phyloP scores from a whole-genome alignment of 1,284 basidiomycete genomes.

The Coniophora puteana region DNA sequence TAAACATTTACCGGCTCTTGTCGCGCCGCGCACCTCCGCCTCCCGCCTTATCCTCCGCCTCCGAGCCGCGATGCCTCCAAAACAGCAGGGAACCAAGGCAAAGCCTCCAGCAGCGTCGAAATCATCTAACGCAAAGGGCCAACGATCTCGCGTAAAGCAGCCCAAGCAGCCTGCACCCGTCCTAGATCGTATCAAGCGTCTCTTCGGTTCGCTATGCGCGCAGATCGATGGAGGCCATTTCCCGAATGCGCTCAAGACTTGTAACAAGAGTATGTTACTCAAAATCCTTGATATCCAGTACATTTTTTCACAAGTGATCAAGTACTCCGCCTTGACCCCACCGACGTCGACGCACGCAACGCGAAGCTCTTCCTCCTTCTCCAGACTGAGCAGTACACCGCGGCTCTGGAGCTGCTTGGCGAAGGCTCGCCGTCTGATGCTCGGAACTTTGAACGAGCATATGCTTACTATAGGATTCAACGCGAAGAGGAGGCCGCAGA shows the following conservation, averaged over 20 bases:
- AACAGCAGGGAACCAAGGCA: no score
- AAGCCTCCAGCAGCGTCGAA: conserved; percentile 4
- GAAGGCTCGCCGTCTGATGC: conserved; percentile 23
- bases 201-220: conserved; percentile 76
- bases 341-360: conserved; percentile 67
- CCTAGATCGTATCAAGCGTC: conserved; percentile 61
- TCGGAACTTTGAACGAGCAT: conserved; percentile 70
- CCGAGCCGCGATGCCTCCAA: conserved; percentile 19
- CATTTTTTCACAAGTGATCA: conserved; percentile 1
- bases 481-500: conserved; percentile 62
- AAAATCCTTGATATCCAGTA: conserved; percentile 7
- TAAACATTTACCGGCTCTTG: conserved; percentile 21
- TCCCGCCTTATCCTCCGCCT: neutral
- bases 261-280: conserved; percentile 73
- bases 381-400: conserved; percentile 75
- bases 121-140: conserved; percentile 8
- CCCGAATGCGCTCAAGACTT: conserved; percentile 80
- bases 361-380: conserved; percentile 81
- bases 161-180: conserved; percentile 49
- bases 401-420: conserved; percentile 54
- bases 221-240: conserved; percentile 84
- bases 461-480: conserved; percentile 79
- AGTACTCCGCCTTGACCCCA: conserved; percentile 73
- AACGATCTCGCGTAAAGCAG: conserved; percentile 9
- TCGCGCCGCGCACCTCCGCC: conserved; percentile 7